These are phyloP conservation scores for Fraxinus albicans DNA, from an alignment of 305 asterid species.

Conservation along the genomic window DNA sequence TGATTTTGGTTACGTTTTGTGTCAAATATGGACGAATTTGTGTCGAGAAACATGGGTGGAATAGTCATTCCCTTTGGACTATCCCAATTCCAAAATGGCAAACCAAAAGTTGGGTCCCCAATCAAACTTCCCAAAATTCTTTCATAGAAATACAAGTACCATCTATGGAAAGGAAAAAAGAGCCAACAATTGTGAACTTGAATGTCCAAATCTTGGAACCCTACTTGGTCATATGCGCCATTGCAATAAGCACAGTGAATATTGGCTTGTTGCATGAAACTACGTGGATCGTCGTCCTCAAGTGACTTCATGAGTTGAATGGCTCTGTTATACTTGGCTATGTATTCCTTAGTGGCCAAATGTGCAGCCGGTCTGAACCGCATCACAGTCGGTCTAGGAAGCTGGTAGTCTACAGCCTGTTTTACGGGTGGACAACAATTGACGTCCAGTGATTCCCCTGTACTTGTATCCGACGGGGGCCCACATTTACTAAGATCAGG, in stretches of 20 bases:
- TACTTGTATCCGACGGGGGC: not conserved
- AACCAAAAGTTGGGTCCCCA: conserved; percentile 31
- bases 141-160: conserved; percentile 42
- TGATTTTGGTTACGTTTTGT: conserved; percentile 14
- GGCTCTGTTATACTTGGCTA: conserved; percentile 18
- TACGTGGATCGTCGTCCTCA: conserved; percentile 18
- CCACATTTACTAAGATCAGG: conserved; percentile 13
- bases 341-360: not conserved
- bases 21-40: conserved; percentile 22
- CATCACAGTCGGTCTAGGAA: not conserved
- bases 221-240: conserved; percentile 20
- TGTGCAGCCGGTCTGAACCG: conserved; percentile 21
- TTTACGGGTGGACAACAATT: conserved; percentile 14
- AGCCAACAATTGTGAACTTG: conserved; percentile 37
- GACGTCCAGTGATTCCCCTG: not conserved
- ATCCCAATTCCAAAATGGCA: conserved; percentile 46
- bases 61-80: conserved; percentile 33
- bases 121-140: conserved; percentile 29
- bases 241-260: conserved; percentile 40
- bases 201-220: not conserved
- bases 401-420: not conserved
- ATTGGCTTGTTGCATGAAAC: conserved; percentile 30
- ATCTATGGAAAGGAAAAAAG: conserved; percentile 42
- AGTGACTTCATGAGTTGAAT: conserved; percentile 18
- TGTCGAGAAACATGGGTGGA: conserved; percentile 22